Base-by-base conservation (phyloP, 2,329 filamentous ascomycete genomes). In the Pyrenophora seminiperda region DNA sequence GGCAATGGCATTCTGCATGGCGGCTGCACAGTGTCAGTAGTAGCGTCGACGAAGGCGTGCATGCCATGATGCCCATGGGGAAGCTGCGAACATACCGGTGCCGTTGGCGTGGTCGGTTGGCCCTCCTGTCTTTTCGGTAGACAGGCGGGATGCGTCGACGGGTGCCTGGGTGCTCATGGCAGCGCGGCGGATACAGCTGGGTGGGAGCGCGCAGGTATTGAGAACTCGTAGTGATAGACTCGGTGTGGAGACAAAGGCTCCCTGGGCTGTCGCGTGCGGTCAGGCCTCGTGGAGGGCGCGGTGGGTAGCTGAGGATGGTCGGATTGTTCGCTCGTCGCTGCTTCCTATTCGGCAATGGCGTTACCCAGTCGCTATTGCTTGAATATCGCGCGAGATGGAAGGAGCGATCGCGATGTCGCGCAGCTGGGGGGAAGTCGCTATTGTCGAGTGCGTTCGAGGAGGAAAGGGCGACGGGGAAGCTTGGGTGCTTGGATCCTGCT, bases 111-210 rank as follows among this genome's bases (percentile, higher is more conserved):
- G 67, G 38, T 67, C 64, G 36, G 63, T 37, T 30, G 54, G 53
- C 14, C 53, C 51, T 32, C 54, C 24, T 32, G 62, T 55, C 63
- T 72, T 71, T 47, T 68, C 68, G 42, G 61, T 51, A 43, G 63
- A 62, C 30, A 67, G 54, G 43, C 57, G 66, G 27, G 60, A 54
- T 53, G 62, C 50, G 59, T 68, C 67, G 51, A 60, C 44, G 29
- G 65, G 48, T 49, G 63, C 52, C 56, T 64, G 65, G 43, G 57
- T 50, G 68, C 70, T 74, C 73, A 74, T 75, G 61, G 63, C 65
- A 59, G 65, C 61, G 66, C 63, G 41, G 44, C 48, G 42, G 48
- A 34, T 29, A 52, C 53, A 56, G 62, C 47, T 38, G 41, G 44
- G 39, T 47, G 55, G 55, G 49, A 50, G 57, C 41, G 51, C 50